Base-by-base conservation (phyloP, 495 filamentous ascomycete genomes). In the Neurospora pannonica region DNA sequence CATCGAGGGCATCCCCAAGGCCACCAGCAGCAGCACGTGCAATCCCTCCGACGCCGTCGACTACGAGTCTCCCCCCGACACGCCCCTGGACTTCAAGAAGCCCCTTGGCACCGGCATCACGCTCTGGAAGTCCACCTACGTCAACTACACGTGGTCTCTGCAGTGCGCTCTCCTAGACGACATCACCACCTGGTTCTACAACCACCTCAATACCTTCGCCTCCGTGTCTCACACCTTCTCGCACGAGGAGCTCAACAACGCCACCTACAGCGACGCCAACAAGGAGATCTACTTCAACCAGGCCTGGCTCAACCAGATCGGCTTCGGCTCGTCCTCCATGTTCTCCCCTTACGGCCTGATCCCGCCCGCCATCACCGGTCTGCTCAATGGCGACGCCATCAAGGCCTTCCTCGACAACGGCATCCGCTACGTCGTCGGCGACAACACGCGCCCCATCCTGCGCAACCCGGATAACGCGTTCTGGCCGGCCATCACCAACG, bases 341-440 rank as follows among this genome's bases (percentile, higher is more conserved):
- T 90, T 84, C 73, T 88, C 86, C 19, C 74, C 78, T 28, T 83
- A 82, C 38, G 89, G 89, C 36, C 84, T 91, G 71, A 88, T 91
- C 75, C 89, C 89, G 11, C 89, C 89, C 0, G 88, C 87, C 72
- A 91, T 91, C 72, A 91, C 89, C 1, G 89, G 89, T 62, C 74
- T 91, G 11, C 89, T 90, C 82, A 91, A 91, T 79, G 89, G 87
- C 17, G 89, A 91, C 79, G 88, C 86, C 38, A 82, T 91, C 19
- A 79, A 78, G 38, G 89, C 89, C 19, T 91, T 88, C 87, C 81
- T 79, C 74, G 88, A 89, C 42, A 87, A 87, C 73, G 88, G 87
- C 28, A 89, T 91, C 74, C 81, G 77, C 42, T 87, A 89, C 81
- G 89, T 87, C 42, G 88, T 91, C 17, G 89, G 89, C 38, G 89